phyloP scores from a whole-genome alignment of 495 filamentous ascomycete species.

The Chlorociboria aeruginascens region DNA sequence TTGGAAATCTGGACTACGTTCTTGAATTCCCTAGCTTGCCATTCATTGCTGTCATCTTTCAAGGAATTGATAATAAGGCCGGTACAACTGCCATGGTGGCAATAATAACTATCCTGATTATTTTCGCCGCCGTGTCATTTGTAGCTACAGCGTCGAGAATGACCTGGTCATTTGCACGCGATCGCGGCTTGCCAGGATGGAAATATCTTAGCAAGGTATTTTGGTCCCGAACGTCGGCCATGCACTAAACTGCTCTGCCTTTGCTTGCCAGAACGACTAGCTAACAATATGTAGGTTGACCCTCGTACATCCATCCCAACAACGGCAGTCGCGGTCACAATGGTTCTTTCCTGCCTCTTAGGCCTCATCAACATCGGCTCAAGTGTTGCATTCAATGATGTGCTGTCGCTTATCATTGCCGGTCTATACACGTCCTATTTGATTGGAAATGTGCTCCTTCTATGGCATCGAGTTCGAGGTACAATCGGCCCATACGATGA shows the following conservation, averaged over 20 bases:
- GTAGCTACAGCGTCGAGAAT: constrained; percentile 39
- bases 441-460: constrained; percentile 23
- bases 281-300: constrained; percentile 22
- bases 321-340: constrained; percentile 35
- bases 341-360: constrained; percentile 40
- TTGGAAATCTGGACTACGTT: constrained; percentile 27
- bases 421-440: constrained; percentile 34
- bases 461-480: constrained; percentile 21
- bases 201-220: constrained; percentile 15
- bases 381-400: constrained; percentile 40
- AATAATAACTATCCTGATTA: constrained; percentile 29
- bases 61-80: constrained; percentile 26
- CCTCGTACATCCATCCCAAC: constrained; percentile 37
- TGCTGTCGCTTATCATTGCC: constrained; percentile 36
- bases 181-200: constrained; percentile 38
- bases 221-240: too few species aligned
- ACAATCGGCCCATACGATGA: constrained; percentile 22
- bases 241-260: too few species aligned
- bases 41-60: constrained; percentile 37
- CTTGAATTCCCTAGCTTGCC: constrained; percentile 25
- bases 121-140: constrained; percentile 30
- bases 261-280: too few species aligned
- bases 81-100: constrained; percentile 30
- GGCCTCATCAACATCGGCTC: constrained; percentile 52
- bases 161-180: constrained; percentile 43